A percentile compares a stretch with the other conserved stretches of the same genome.
Evolutionary conservation across 2,329 filamentous ascomycete genomes (phyloP).

Genomic region (Stemphylium lycopersici): DNA sequence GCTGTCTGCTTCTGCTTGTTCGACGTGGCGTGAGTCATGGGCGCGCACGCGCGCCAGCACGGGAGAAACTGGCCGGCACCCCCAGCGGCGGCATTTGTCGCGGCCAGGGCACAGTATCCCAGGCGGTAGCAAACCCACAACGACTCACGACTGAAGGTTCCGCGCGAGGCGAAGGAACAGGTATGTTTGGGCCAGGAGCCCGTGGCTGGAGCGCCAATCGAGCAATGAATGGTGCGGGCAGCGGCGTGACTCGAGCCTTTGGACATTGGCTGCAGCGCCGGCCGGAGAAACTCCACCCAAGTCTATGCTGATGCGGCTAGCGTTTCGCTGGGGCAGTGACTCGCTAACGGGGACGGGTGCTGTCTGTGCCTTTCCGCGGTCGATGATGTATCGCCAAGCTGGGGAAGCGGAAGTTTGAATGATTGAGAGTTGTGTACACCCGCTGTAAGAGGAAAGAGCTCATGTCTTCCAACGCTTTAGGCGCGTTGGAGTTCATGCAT

Average conservation of each 20-base stretch:
- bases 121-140: not conserved
- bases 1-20: not conserved
- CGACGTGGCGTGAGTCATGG: conserved; percentile 1
- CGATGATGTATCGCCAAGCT: conserved; percentile 22
- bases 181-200: too few relatives aligned
- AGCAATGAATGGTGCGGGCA: not conserved
- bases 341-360: conserved; percentile 11
- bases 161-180: conserved; percentile 15
- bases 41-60: not conserved
- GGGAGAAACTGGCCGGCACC: conserved; percentile 4
- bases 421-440: not conserved
- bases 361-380: conserved; percentile 18
- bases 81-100: conserved; percentile 9
- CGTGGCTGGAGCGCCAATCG: conserved; percentile 1
- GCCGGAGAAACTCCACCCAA: conserved; percentile 1
- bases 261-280: conserved; percentile 1
- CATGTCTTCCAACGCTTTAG: conserved; percentile 1
- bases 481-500: conserved; percentile 13
- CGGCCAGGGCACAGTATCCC: not conserved
- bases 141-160: conserved; percentile 5
- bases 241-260: conserved; percentile 1
- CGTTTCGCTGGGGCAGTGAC: conserved; percentile 4
- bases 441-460: conserved; percentile 11
- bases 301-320: conserved; percentile 10
- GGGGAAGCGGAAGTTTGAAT: conserved; percentile 20